Percentiles rank a stretch among this genome's conserved stretches.
phyloP scores from a whole-genome alignment of 2,329 filamentous ascomycete species.

The Cadophora sp. region DNA sequence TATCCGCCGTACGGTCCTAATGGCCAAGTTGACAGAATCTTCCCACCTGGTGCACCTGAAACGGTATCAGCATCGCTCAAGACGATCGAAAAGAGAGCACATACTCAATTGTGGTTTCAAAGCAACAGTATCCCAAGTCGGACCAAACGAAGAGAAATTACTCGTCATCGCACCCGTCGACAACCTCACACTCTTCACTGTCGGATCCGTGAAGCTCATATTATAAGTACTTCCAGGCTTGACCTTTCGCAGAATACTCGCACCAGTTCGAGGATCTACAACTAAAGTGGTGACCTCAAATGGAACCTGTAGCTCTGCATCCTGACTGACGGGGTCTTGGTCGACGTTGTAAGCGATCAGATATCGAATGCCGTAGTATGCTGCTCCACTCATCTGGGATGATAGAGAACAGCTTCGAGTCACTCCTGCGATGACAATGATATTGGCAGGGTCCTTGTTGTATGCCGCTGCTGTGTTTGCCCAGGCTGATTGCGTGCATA shows the following conservation, averaged over 20 bases:
- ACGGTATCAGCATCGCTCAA: not conserved
- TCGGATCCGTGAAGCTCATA: not conserved
- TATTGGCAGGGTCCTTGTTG: not conserved
- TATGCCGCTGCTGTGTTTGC: not conserved
- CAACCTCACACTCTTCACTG: not conserved
- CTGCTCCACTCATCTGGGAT: not conserved
- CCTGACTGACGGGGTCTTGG: not conserved
- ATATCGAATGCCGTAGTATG: not conserved
- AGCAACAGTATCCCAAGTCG: not conserved
- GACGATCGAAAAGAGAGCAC: not conserved
- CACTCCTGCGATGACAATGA: not conserved
- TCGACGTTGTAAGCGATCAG: not conserved
- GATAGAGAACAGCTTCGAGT: not conserved
- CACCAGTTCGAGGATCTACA: not conserved
- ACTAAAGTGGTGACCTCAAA: not conserved
- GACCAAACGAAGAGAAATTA: constrained; percentile 1
- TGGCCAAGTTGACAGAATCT: constrained; percentile 47
- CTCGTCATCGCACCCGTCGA: not conserved
- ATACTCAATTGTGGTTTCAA: not conserved
- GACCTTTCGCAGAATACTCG: not conserved
- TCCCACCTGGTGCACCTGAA: constrained; percentile 43
- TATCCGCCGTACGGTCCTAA: constrained; percentile 44
- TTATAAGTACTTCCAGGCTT: constrained; percentile 1
- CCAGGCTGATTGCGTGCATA: not conserved
- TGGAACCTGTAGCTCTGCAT: not conserved